A percentile compares a stretch with the other conserved stretches of the same genome.
phyloP scores from a whole-genome alignment of 805 yeast species.

The Kodamaea hsintzibuensis region DNA sequence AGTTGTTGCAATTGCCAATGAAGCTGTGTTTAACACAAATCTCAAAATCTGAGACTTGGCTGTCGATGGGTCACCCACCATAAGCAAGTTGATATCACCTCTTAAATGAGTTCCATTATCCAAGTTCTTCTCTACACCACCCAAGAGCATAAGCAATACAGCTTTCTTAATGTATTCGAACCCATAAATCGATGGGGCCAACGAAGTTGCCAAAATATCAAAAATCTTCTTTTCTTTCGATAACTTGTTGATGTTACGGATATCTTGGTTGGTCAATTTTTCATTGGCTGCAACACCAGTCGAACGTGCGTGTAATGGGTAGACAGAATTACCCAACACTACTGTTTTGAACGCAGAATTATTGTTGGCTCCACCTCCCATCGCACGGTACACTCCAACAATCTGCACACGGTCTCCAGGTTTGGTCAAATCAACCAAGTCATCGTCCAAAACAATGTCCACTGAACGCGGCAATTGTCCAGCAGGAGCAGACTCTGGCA shows the following conservation, averaged over 20 bases:
- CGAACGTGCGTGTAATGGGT: conserved; percentile 84
- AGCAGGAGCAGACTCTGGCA: conserved; percentile 97
- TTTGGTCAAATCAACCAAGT: conserved; percentile 84
- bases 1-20: conserved; percentile 95
- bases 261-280: conserved; percentile 73
- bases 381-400: conserved; percentile 89
- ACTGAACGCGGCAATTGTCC: conserved; percentile 95
- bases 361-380: conserved; percentile 69
- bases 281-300: conserved; percentile 76
- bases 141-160: conserved; percentile 83
- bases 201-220: conserved; percentile 75
- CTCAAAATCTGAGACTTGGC: conserved; percentile 96
- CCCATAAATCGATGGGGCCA: conserved; percentile 96
- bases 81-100: conserved; percentile 93
- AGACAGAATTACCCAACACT: conserved; percentile 85
- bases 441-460: conserved; percentile 92
- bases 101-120: conserved; percentile 95
- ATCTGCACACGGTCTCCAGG: conserved; percentile 96
- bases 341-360: conserved; percentile 76
- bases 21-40: conserved; percentile 92
- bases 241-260: conserved; percentile 80
- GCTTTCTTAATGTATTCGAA: conserved; percentile 90
- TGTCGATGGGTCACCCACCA: conserved; percentile 99
- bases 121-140: conserved; percentile 92
- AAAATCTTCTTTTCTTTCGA: conserved; percentile 72